phyloP scores from a whole-genome alignment of 768 basidiomycete genomes.

The Leccinum incarnatum region DNA sequence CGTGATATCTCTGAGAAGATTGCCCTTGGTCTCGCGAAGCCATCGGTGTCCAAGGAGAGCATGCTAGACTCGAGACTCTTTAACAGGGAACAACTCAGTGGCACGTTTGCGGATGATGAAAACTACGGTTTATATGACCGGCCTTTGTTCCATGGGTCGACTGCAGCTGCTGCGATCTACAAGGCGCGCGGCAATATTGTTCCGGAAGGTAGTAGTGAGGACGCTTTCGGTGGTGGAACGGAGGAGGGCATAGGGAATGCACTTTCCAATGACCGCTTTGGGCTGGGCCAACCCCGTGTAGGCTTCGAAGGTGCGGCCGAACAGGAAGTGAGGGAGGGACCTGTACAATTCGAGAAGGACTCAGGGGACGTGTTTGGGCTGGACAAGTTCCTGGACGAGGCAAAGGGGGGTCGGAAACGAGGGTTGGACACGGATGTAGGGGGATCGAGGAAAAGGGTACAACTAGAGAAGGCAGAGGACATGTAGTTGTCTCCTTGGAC shows the following conservation, averaged over 20 bases:
- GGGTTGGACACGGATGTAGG: slow-evolving; percentile 76
- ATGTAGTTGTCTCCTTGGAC: slow-evolving; percentile 24
- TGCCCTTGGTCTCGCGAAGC: slow-evolving; percentile 95
- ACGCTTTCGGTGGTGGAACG: slow-evolving; percentile 91
- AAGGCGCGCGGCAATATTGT: slow-evolving; percentile 86
- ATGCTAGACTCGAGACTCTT: slow-evolving; percentile 97
- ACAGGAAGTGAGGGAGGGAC: slow-evolving; percentile 85
- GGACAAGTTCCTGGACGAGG: slow-evolving; percentile 96
- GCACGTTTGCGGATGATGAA: slow-evolving; percentile 86
- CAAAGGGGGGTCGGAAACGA: slow-evolving; percentile 91
- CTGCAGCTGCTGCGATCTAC: slow-evolving; percentile 88
- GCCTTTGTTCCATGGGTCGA: slow-evolving; percentile 83
- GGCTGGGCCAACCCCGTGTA: slow-evolving; percentile 74
- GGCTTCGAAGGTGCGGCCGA: slow-evolving; percentile 92
- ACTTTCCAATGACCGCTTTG: slow-evolving; percentile 91
- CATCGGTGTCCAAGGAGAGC: slow-evolving; percentile 91
- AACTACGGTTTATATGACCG: slow-evolving; percentile 93
- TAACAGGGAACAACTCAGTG: slow-evolving; percentile 88
- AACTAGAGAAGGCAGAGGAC: slow-evolving; percentile 60
- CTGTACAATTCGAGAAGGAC: slow-evolving; percentile 99
- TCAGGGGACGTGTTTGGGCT: slow-evolving; percentile 95
- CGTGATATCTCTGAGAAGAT: slow-evolving; percentile 99
- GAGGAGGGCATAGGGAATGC: slow-evolving; percentile 92
- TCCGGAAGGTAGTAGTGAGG: slow-evolving; percentile 72
- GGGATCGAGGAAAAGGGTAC: slow-evolving; percentile 66